These are phyloP conservation scores for Cadophora sp. DNA, from an alignment of 2,329 filamentous ascomycete species.

Conservation along the genomic window DNA sequence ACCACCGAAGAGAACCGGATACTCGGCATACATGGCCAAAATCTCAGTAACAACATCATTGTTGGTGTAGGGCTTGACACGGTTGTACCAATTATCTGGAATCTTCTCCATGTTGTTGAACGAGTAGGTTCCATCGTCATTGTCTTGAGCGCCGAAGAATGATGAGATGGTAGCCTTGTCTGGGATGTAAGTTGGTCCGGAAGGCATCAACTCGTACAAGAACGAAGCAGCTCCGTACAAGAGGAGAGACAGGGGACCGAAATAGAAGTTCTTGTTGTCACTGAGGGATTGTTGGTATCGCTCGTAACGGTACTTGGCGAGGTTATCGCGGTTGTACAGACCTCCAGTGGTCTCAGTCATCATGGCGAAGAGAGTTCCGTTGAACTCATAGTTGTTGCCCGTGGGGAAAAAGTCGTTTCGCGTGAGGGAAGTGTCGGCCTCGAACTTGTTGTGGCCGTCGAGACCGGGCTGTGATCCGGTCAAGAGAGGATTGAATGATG, in stretches of 20 bases:
- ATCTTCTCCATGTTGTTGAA: constrained; percentile 44
- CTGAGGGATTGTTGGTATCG: constrained; percentile 38
- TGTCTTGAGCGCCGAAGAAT: constrained; percentile 50
- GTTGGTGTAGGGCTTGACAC: constrained; percentile 40
- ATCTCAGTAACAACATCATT: constrained; percentile 49
- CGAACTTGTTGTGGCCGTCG: constrained; percentile 38
- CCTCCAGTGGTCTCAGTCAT: constrained; percentile 42
- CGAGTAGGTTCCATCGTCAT: constrained; percentile 47
- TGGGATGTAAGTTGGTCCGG: constrained; percentile 38
- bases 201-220: constrained; percentile 38
- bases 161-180: constrained; percentile 34
- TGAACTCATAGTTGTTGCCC: constrained; percentile 37
- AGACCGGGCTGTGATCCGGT: constrained; percentile 37
- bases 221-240: constrained; percentile 36
- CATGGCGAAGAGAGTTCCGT: constrained; percentile 43
- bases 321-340: constrained; percentile 43
- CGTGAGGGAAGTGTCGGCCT: constrained; percentile 35
- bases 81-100: constrained; percentile 37
- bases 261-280: constrained; percentile 38
- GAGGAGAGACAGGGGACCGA: constrained; percentile 38
- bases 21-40: constrained; percentile 48
- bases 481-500: constrained; percentile 35
- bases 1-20: constrained; percentile 53
- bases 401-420: constrained; percentile 40
- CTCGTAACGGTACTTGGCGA: constrained; percentile 43